Base-by-base conservation (phyloP, 306 rosid genomes). In the Luffa aegyptiaca region DNA sequence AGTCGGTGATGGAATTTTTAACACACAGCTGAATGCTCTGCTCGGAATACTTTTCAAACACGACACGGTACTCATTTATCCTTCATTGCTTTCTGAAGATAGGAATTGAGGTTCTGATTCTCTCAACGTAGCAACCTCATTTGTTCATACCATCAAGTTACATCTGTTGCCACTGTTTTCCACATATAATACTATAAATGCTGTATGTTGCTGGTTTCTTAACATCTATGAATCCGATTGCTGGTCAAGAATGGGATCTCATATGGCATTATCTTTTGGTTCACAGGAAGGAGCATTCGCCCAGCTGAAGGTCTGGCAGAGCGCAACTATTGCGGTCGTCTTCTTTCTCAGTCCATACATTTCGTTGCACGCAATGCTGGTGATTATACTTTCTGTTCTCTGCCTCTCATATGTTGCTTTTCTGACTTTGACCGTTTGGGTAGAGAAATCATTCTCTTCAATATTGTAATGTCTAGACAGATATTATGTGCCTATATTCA, bases 241-340 rank as follows among this genome's bases (percentile, higher is more conserved):
- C 3, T 51, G 17, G 58, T 45, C 58, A 45, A 3, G 10, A n/a
- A 31, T 73, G 42, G 31, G 58, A 35, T 48, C 46, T 46, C 12
- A 71, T 20, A 45, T 48, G 1, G 10, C 83, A 75, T 78, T 86
- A 63, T 75, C 70, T 78, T 80, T 80, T 31, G 77, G 69, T 52
- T 81, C 52, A 81, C 89, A 94, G 98, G 98, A 92, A 86, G 99
- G 99, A 81, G 99, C 98, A 55, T 95, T 95, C 80, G 93, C 99
- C 10, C 99, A 95, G 89, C 83, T 91, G 45, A 93, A 93, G 89
- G 90, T 93, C 82, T 95, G 99, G 99, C 99, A 95, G 87, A 86
- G 97, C n/a, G 97, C 91, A 52, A 75, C 94, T 2, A 95, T 84
- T 76, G 87, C 97, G 69, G 52, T 81, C 1, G 82, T 95, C 52